A percentile compares a stretch with the other conserved stretches of the same genome.
These are phyloP conservation scores for Globisporangium parvum DNA, from an alignment of 352 stramenopile genomes.

Conservation along the genomic window DNA sequence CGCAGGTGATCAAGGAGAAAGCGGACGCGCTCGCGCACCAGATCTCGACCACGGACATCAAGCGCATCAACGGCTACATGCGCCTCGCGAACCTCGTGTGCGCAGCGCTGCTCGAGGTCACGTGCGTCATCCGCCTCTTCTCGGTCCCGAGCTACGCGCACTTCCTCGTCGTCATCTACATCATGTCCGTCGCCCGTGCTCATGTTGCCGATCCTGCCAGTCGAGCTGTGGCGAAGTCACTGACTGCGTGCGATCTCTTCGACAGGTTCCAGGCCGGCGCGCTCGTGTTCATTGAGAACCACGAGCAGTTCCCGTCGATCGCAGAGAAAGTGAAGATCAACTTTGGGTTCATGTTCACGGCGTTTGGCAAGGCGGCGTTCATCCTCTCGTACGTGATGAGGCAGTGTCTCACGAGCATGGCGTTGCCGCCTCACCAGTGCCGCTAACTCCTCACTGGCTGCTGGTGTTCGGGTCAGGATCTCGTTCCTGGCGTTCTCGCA, in stretches of 20 bases:
- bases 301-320: constrained; percentile 73
- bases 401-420: too few relatives aligned
- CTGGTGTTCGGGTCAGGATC: constrained; percentile 31
- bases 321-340: constrained; percentile 80
- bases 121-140: constrained; percentile 78
- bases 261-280: constrained; percentile 48
- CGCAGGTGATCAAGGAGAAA: constrained; percentile 57
- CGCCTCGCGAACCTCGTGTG: constrained; percentile 69
- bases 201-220: too few relatives aligned
- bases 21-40: constrained; percentile 64
- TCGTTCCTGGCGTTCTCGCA: constrained; percentile 77
- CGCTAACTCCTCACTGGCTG: too few relatives aligned
- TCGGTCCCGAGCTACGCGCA: constrained; percentile 67
- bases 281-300: constrained; percentile 81
- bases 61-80: constrained; percentile 85
- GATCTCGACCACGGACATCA: constrained; percentile 74
- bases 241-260: neutral
- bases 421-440: too few relatives aligned
- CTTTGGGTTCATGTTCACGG: constrained; percentile 88
- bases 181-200: constrained; percentile 78
- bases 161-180: constrained; percentile 82
- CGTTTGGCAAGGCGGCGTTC: constrained; percentile 74
- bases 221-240: too few relatives aligned
- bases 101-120: constrained; percentile 53
- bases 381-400: constrained; percentile 77